These are phyloP conservation scores for Clonostachys rosea DNA, from an alignment of 2,329 filamentous ascomycete species.

Conservation along the genomic window DNA sequence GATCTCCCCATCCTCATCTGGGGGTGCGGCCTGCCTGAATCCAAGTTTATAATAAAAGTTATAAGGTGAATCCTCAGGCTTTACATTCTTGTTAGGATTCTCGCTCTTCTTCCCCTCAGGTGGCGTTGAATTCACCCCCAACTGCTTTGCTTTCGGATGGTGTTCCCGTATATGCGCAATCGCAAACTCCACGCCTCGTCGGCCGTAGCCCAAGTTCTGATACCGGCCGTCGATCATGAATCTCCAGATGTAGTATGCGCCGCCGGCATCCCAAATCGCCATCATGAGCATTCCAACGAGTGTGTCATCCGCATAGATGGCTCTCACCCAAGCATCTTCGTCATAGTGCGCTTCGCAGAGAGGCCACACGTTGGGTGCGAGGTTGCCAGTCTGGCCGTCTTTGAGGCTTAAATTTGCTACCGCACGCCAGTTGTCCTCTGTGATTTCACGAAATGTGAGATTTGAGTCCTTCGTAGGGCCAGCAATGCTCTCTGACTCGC, in stretches of 20 bases:
- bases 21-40: conserved; percentile 1
- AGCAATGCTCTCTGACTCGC: neutral
- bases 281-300: conserved; percentile 5
- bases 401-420: conserved; percentile 3
- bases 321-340: conserved; percentile 4
- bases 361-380: conserved; percentile 3
- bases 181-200: neutral
- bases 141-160: neutral
- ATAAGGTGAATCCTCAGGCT: conserved; percentile 1
- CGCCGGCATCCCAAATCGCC: conserved; percentile 4
- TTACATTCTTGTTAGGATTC: neutral
- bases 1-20: conserved; percentile 3
- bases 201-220: conserved; percentile 2
- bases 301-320: conserved; percentile 5
- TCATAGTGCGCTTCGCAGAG: conserved; percentile 5
- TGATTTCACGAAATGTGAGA: conserved; percentile 4
- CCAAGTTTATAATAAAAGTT: conserved; percentile 3
- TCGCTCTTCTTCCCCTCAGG: conserved; percentile 1
- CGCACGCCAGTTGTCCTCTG: conserved; percentile 4
- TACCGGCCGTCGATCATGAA: conserved; percentile 5
- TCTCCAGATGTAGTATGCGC: conserved; percentile 4
- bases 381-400: conserved; percentile 3
- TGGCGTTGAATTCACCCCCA: conserved; percentile 2
- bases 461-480: neutral
- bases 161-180: neutral